A percentile compares a stretch with the other conserved stretches of the same genome.
phyloP scores from a whole-genome alignment of 2,329 filamentous ascomycete genomes.

The Colletotrichum viniferum region DNA sequence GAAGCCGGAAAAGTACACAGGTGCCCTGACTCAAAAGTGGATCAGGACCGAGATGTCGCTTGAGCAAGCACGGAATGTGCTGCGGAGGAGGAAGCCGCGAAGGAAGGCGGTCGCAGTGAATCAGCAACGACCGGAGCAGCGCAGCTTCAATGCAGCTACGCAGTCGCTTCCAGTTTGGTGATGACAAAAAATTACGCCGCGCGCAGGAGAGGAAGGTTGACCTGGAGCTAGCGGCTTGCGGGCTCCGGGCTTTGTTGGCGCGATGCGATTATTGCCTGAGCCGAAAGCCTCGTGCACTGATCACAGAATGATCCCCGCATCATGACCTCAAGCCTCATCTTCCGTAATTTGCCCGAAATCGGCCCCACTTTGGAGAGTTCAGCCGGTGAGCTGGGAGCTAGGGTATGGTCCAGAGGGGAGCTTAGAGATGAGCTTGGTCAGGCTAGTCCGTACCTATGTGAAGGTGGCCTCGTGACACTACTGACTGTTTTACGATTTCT shows the following conservation, averaged over 20 bases:
- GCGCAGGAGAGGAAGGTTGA: slow-evolving; percentile 16
- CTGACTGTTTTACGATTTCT: background rate
- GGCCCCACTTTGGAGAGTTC: background rate
- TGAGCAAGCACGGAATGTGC: background rate
- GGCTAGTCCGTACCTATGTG: background rate
- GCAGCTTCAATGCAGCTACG: slow-evolving; percentile 3
- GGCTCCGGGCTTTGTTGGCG: slow-evolving; percentile 19
- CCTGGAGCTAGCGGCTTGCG: slow-evolving; percentile 16
- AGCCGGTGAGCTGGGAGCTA: background rate
- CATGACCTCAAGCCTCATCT: background rate
- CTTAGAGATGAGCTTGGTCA: background rate
- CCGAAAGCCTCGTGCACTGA: slow-evolving; percentile 14
- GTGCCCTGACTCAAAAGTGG: background rate
- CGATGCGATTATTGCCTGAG: slow-evolving; percentile 15
- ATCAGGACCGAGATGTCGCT: background rate
- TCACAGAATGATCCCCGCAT: background rate
- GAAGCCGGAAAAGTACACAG: background rate
- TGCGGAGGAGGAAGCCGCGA: background rate
- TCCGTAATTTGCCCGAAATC: slow-evolving; percentile 18
- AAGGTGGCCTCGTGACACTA: background rate
- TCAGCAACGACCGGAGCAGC: background rate
- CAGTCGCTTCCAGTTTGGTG: slow-evolving; percentile 6
- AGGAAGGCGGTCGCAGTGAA: slow-evolving; percentile 1
- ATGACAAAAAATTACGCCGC: slow-evolving; percentile 20
- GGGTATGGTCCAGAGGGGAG: background rate